These are phyloP conservation scores for Blastobotrys chiropterorum DNA, from an alignment of 805 yeast genomes.

Conservation along the genomic window DNA sequence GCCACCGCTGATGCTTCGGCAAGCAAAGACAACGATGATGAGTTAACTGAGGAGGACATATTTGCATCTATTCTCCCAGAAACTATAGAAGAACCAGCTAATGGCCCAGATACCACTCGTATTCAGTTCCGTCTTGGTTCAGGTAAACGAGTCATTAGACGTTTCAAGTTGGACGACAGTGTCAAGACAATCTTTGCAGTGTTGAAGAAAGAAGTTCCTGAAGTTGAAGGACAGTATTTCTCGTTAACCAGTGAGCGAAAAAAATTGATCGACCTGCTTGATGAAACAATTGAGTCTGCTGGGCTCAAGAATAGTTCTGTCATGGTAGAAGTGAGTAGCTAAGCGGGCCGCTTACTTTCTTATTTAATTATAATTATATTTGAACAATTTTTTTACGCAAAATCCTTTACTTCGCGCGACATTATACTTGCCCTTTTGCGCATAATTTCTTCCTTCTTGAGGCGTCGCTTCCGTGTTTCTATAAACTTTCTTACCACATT, in stretches of 20 bases:
- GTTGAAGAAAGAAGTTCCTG: slow-evolving; percentile 53
- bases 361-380: too few species aligned
- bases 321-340: slow-evolving; percentile 49
- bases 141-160: slow-evolving; percentile 74
- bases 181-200: slow-evolving; percentile 58
- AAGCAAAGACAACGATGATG: slow-evolving; percentile 24
- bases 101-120: slow-evolving; percentile 55
- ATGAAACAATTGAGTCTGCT: slow-evolving; percentile 59
- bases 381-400: not conserved
- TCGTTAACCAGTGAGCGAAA: slow-evolving; percentile 53
- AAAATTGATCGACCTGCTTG: slow-evolving; percentile 49
- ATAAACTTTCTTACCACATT: not conserved
- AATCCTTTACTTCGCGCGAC: not conserved
- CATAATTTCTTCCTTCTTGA: not conserved
- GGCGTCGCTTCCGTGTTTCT: not conserved
- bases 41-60: slow-evolving; percentile 36
- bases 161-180: slow-evolving; percentile 53
- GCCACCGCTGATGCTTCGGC: slow-evolving; percentile 5
- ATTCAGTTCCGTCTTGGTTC: slow-evolving; percentile 84
- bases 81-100: slow-evolving; percentile 58
- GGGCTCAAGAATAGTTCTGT: slow-evolving; percentile 80
- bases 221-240: slow-evolving; percentile 41
- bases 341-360: not conserved
- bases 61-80: slow-evolving; percentile 46
- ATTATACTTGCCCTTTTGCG: not conserved